phyloP scores from a whole-genome alignment of 1,139 yeast species.

The Magnusiomyces clavatus region DNA sequence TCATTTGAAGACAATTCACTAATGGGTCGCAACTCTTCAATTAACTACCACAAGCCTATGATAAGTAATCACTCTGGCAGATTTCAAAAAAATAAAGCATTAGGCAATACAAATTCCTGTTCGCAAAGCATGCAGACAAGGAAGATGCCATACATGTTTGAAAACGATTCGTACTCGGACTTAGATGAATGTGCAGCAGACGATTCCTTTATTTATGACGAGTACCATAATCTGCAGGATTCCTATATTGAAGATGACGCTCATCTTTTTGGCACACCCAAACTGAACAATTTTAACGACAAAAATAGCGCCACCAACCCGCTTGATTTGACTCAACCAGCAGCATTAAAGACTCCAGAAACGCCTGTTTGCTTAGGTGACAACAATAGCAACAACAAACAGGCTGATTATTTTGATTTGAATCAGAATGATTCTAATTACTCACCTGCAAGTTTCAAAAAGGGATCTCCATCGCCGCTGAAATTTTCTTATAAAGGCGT shows the following conservation, averaged over 20 bases:
- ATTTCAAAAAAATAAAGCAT: background rate
- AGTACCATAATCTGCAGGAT: background rate
- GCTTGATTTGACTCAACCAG: background rate
- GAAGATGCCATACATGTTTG: background rate
- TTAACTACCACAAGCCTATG: slow-evolving; percentile 11
- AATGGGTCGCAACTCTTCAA: slow-evolving; percentile 14
- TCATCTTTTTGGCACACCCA: background rate
- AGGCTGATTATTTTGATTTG: background rate
- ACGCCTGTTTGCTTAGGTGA: too few species aligned
- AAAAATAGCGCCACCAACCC: background rate
- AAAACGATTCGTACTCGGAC: background rate
- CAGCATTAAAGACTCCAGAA: background rate
- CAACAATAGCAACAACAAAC: background rate
- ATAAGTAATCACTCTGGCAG: background rate
- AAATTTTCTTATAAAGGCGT: too few species aligned
- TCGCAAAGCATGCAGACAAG: background rate
- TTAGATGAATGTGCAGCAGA: background rate
- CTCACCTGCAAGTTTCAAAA: too few species aligned
- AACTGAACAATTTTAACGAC: background rate
- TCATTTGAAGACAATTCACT: slow-evolving; percentile 15
- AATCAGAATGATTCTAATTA: background rate
- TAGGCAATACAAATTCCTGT: background rate
- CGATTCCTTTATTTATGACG: background rate
- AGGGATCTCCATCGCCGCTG: too few species aligned
- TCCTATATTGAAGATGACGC: slow-evolving; percentile 6